Base-by-base conservation (phyloP, 2,329 filamentous ascomycete species). In the Fusarium piperis region DNA sequence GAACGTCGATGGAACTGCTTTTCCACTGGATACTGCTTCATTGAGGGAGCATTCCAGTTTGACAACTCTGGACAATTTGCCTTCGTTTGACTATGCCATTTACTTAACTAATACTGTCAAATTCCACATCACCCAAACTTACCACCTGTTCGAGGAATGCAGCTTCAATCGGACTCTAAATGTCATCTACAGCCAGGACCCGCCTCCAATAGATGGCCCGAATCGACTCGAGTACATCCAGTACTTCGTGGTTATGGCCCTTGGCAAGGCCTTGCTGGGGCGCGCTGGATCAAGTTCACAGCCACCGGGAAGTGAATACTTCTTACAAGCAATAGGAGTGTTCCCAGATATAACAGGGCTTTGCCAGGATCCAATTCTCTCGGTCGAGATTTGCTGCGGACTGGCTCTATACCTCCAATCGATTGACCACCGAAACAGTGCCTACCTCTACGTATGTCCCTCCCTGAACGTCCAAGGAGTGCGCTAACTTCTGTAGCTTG, bases 101-200 rank as follows among this genome's bases (percentile, higher is more conserved):
- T 66, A 66, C 26, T 36, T 66, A 9, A 44, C 44, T 4, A 63
- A 66, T 8, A 66, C 64, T 4, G 64, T 66, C 52, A 66, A 66
- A 15, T 66, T 66, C 20, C 59, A 63, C 36, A 32, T 66, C 11
- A 38, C 59, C 5, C 64, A 66, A 20, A 62, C 59, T 9, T 66
- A 63, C 44, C 59, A 66, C n/a, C 18, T 66, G 9, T 63, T 63
- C 16, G 64, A 66, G 4, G 64, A 66, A 35, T 53, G 23, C 2
- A 53, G 23, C n/a, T 66, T 66, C n/a, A 65, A 28, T 33, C 33
- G 51, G 15, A 51, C 13, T 9, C 39, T 62, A 12, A 18, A 36
- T 15, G 16, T 16, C 3, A 15, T 65, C 6, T 65, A 65, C 3
- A 52, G 20, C 9, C 26, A 57, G 13, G 63, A 51, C 8, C 20